Evolutionary conservation across 192 early-diverging fungal genomes (phyloP).

Genomic region (Coemansia sp.): DNA sequence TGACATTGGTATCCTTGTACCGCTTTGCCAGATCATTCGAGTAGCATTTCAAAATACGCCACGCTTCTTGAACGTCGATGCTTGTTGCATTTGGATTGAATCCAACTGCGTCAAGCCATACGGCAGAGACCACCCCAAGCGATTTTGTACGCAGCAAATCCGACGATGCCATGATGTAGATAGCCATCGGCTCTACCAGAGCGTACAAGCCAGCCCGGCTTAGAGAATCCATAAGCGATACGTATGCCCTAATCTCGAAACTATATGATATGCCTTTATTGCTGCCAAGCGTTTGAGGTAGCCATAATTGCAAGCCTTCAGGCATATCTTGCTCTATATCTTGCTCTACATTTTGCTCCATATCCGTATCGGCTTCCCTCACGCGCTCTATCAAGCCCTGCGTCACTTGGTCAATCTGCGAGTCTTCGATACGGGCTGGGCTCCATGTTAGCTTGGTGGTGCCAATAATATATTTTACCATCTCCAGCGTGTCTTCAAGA

Average conservation of each 20-base stretch:
- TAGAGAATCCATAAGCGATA: constrained; percentile 38
- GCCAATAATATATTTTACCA: constrained; percentile 16
- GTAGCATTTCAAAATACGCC: constrained; percentile 17
- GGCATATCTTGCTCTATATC: too few relatives aligned
- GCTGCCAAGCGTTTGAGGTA: not conserved
- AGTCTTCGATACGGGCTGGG: not conserved
- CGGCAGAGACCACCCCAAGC: constrained; percentile 27
- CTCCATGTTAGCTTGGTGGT: not conserved
- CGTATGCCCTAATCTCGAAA: not conserved
- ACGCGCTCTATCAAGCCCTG: not conserved
- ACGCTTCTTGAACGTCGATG: constrained; percentile 30
- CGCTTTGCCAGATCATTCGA: not conserved
- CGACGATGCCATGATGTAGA: constrained; percentile 24
- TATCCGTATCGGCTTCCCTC: too few relatives aligned
- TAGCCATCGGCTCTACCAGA: constrained; percentile 35
- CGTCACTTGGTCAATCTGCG: not conserved
- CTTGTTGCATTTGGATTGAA: constrained; percentile 16
- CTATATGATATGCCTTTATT: not conserved
- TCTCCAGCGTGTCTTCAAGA: constrained; percentile 19
- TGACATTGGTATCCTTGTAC: not conserved
- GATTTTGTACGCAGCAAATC: constrained; percentile 3
- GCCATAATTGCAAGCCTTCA: too few relatives aligned
- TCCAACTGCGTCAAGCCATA: constrained; percentile 44
- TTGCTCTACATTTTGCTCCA: too few relatives aligned
- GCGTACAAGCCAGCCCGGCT: constrained; percentile 22